Base-by-base conservation (phyloP, 306 rosid genomes). In the Oemleria cerasiformis region DNA sequence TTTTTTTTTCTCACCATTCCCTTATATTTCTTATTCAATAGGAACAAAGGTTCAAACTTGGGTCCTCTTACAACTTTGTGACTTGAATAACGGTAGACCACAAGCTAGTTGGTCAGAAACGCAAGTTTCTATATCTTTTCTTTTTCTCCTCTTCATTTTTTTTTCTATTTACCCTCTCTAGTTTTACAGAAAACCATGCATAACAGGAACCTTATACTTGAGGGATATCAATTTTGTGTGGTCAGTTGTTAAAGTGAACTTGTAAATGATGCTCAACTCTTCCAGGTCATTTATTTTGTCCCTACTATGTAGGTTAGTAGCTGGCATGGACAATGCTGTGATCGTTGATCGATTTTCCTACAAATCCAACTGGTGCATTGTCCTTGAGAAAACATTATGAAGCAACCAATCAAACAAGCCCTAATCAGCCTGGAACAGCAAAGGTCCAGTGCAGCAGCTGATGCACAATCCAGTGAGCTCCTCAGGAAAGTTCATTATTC, bases 311-410 rank as follows among this genome's bases (percentile, higher is more conserved):
- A 94, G 97, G 80, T 83, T 94, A 72, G 83, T 82, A 47, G 81
- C 85, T 70, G 96, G 92, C 63, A 79, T 91, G 80, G 81, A 78
- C 70, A 81, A 85, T 63, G 90, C 91, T 14, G 82, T 83, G 69
- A 70, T 94, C 49, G 87, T 94, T 6, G 97, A 94, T 74, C 84
- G 76, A 57, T 91, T 94, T 89, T 91, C 75, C 56, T 96, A 94
- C 84, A 94, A 94, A 81, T 89, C 97, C 62, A 94, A 94, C 83
- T 94, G 96, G 99, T 89, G 97, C 51, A 79, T 91, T 77, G 79
- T 88, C 84, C 96, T 94, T 19, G 88, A 94, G 88, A 94, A 81
- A 81, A 84, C 75, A 9, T 47, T 42, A 40, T 95, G 86, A 86
- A 60, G 0, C 44, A 16, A 71, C 57, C 51, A 68, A 72, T 14